phyloP scores from a whole-genome alignment of 257 asterid genomes.

The Primulina huaijiensis region DNA sequence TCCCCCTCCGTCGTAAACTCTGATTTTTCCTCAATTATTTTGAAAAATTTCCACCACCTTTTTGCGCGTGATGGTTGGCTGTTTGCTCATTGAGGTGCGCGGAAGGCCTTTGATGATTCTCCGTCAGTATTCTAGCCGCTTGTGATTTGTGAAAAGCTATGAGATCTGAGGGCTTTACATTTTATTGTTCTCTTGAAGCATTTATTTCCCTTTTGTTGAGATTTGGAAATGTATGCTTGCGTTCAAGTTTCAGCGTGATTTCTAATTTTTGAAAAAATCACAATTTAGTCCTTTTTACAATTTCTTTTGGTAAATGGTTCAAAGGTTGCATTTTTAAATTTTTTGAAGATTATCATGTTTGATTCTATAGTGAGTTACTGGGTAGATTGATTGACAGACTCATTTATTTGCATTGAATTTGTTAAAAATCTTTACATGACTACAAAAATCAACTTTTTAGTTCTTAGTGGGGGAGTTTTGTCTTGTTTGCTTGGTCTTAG shows the following conservation, averaged over 20 bases:
- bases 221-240: neutral
- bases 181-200: neutral
- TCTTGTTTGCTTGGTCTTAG: too few species aligned
- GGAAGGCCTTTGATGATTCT: slow-evolving; percentile 46
- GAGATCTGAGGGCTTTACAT: slow-evolving; percentile 75
- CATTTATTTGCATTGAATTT: too few species aligned
- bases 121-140: slow-evolving; percentile 29
- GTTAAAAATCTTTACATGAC: too few species aligned
- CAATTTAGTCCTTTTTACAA: too few species aligned
- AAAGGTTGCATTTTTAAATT: too few species aligned
- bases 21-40: neutral
- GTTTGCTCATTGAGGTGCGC: slow-evolving; percentile 39
- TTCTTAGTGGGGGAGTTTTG: too few species aligned
- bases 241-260: neutral
- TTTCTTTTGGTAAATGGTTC: too few species aligned
- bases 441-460: too few species aligned
- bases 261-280: too few species aligned
- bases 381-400: too few species aligned
- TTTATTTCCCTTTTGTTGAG: neutral
- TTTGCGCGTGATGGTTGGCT: slow-evolving; percentile 28
- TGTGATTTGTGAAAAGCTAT: slow-evolving; percentile 62
- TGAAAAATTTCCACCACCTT: slow-evolving; percentile 9
- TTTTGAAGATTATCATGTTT: too few species aligned
- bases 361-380: too few species aligned
- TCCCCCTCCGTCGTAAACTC: neutral